phyloP scores from a whole-genome alignment of 192 early-diverging fungal genomes.

The Podila epigama region DNA sequence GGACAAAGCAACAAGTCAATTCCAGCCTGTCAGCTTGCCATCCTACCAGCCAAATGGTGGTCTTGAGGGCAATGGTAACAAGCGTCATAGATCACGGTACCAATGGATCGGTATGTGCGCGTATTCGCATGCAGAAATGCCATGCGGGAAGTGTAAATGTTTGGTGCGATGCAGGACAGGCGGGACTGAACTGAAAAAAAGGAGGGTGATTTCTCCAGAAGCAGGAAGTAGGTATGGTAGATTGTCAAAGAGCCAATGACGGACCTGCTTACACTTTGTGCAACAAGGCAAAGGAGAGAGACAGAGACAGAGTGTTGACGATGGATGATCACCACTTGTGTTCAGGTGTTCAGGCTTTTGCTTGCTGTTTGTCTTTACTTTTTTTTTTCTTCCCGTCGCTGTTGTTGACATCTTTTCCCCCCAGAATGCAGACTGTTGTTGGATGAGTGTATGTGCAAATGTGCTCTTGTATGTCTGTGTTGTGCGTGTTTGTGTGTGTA shows the following conservation, averaged over 20 bases:
- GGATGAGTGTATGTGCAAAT: neutral
- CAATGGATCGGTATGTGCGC: too few species aligned
- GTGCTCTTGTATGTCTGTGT: too few species aligned
- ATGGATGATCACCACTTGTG: neutral
- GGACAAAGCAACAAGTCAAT: too few species aligned
- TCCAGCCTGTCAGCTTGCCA: too few species aligned
- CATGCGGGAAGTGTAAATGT: too few species aligned
- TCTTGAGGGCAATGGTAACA: too few species aligned
- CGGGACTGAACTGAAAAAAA: neutral
- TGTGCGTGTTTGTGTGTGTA: too few species aligned
- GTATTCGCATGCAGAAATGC: too few species aligned
- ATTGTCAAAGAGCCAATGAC: neutral
- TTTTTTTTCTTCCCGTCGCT: neutral
- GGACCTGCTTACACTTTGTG: too few species aligned
- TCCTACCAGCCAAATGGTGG: too few species aligned
- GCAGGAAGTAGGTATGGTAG: neutral
- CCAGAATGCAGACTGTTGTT: neutral
- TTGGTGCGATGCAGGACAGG: too few species aligned
- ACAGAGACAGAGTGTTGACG: neutral
- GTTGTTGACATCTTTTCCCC: neutral
- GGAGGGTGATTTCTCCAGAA: neutral
- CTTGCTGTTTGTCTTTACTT: neutral
- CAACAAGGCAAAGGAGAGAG: neutral
- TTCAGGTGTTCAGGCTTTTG: neutral
- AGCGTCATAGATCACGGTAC: neutral